Evolutionary conservation across 2,329 filamentous ascomycete genomes (phyloP).

Genomic region (Lecanicillium sp.): DNA sequence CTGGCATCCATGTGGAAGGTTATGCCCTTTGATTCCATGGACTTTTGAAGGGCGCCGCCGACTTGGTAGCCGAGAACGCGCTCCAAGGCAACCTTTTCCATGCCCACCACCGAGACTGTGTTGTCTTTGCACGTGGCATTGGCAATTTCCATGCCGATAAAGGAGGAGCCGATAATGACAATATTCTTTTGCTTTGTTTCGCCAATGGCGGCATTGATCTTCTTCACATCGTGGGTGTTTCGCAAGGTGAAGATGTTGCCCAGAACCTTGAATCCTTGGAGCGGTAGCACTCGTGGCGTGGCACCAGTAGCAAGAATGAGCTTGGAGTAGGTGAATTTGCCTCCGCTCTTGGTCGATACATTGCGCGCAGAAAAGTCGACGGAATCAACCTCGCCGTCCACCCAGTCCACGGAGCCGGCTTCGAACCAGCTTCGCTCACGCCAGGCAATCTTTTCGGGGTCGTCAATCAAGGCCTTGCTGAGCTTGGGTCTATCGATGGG

Average conservation of each 20-base stretch:
- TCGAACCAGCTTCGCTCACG: constrained; percentile 74
- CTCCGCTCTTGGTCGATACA: constrained; percentile 67
- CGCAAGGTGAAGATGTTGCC: constrained; percentile 83
- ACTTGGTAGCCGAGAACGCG: constrained; percentile 77
- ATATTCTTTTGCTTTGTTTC: constrained; percentile 83
- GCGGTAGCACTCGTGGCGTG: constrained; percentile 63
- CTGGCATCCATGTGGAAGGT: constrained; percentile 77
- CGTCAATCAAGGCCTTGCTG: constrained; percentile 84
- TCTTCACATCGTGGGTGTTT: constrained; percentile 66
- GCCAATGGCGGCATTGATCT: constrained; percentile 67
- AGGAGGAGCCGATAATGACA: constrained; percentile 84
- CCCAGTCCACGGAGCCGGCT: constrained; percentile 46
- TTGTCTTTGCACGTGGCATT: constrained; percentile 76
- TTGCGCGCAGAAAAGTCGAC: constrained; percentile 71
- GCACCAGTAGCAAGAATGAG: constrained; percentile 87
- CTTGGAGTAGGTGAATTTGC: constrained; percentile 72
- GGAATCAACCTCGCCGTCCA: constrained; percentile 57
- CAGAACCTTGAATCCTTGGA: constrained; percentile 80
- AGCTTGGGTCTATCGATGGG: constrained; percentile 94
- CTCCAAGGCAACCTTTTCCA: constrained; percentile 79
- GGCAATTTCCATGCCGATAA: constrained; percentile 97
- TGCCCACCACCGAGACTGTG: constrained; percentile 77
- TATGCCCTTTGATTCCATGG: constrained; percentile 77
- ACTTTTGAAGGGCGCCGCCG: constrained; percentile 70
- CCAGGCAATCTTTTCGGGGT: constrained; percentile 70